Conservation (phyloP, 805 yeast genomes). For the Torulaspora microellipsoides region DNA sequence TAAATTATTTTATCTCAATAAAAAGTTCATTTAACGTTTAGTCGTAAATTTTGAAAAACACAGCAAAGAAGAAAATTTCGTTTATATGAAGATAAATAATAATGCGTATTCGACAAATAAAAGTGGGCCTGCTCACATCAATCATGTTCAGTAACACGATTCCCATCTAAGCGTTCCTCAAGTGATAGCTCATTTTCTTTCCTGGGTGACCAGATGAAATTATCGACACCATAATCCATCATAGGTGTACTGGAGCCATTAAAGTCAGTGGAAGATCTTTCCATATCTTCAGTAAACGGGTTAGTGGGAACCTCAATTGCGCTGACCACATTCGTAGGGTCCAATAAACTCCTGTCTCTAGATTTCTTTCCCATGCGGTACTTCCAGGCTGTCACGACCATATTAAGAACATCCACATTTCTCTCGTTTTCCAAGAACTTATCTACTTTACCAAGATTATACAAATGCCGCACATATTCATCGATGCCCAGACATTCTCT, state of each 20-base stretch:
- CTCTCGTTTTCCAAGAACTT: constrained; percentile 36
- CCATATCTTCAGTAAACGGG: constrained; percentile 7
- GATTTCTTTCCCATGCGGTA: constrained; percentile 16
- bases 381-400: constrained; percentile 37
- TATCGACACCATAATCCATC: constrained; percentile 27
- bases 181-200: background rate
- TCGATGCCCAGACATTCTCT: constrained; percentile 70
- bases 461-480: constrained; percentile 61
- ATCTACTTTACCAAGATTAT: constrained; percentile 53
- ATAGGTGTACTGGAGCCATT: constrained; percentile 20
- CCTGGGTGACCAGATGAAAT: constrained; percentile 31
- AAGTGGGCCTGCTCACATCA: too few species aligned
- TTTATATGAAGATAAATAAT: too few species aligned
- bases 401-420: constrained; percentile 33
- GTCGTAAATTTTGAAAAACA: too few species aligned
- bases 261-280: constrained; percentile 6
- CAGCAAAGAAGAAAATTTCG: too few species aligned
- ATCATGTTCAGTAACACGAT: too few species aligned
- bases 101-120: too few species aligned
- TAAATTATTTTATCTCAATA: too few species aligned
- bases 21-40: too few species aligned
- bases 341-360: background rate
- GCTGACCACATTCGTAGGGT: background rate
- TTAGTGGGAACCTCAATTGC: constrained; percentile 2
- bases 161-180: background rate